Evolutionary conservation across 768 basidiomycete genomes (phyloP).

Genomic region (Mycena crocata): DNA sequence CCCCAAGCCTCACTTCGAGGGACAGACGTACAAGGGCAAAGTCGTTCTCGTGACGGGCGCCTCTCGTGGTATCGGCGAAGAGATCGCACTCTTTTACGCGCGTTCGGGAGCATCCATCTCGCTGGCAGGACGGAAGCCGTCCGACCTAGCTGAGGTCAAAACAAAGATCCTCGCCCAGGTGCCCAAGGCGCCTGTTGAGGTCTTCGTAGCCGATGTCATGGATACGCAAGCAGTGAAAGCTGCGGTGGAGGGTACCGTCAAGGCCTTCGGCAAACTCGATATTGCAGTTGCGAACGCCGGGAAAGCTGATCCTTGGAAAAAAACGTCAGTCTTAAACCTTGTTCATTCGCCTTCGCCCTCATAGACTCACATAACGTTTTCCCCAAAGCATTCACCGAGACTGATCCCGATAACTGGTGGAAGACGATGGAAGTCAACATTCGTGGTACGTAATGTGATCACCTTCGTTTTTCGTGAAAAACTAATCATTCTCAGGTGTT

Average conservation of each 20-base stretch:
- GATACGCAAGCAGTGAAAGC: slow-evolving; percentile 34
- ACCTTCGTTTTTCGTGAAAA: too few species aligned
- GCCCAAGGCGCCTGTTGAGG: slow-evolving; percentile 28
- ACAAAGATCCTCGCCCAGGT: slow-evolving; percentile 27
- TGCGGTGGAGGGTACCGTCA: slow-evolving; percentile 36
- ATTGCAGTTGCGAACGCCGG: slow-evolving; percentile 44
- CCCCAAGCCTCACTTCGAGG: slow-evolving; percentile 33
- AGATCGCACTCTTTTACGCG: slow-evolving; percentile 39
- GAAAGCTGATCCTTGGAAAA: slow-evolving; percentile 31
- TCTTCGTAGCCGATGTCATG: slow-evolving; percentile 39
- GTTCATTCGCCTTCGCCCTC: neutral
- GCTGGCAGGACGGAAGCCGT: slow-evolving; percentile 34
- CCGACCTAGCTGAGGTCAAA: slow-evolving; percentile 34
- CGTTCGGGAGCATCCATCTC: slow-evolving; percentile 42
- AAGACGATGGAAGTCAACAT: slow-evolving; percentile 36
- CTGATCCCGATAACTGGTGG: slow-evolving; percentile 40
- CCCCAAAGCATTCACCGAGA: slow-evolving; percentile 29
- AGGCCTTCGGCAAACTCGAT: slow-evolving; percentile 42
- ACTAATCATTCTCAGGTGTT: neutral
- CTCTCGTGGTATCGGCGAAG: slow-evolving; percentile 41
- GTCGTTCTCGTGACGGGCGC: slow-evolving; percentile 36
- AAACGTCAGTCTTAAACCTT: slow-evolving; percentile 18
- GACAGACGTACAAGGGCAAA: slow-evolving; percentile 36
- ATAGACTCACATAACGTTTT: too few species aligned
- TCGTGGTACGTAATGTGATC: too few species aligned